phyloP scores from a whole-genome alignment of 176 grass and related monocot genomes.

The Thinopyrum elongatum region DNA sequence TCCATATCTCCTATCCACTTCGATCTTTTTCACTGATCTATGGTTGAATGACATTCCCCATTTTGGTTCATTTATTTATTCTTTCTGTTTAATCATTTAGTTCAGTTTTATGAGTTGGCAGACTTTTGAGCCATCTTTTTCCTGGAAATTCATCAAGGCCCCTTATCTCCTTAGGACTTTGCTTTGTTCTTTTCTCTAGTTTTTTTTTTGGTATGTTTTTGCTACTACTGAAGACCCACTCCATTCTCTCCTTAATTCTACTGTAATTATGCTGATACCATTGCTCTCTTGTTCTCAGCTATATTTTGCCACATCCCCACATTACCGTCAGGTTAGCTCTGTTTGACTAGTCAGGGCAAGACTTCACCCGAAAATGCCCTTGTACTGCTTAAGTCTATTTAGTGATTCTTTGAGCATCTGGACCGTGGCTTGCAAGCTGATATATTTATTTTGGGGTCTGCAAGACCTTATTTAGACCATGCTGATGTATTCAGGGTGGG shows the following conservation, averaged over 20 bases:
- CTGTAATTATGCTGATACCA: not conserved
- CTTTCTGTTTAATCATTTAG: not conserved
- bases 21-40: conserved; percentile 2
- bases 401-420: not conserved
- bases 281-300: not conserved
- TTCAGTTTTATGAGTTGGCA: conserved; percentile 12
- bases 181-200: conserved; percentile 9
- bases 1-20: conserved; percentile 20
- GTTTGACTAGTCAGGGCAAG: not conserved
- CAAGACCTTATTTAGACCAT: not conserved
- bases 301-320: not conserved
- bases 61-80: not conserved
- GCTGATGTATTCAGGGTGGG: not conserved
- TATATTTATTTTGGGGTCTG: not conserved
- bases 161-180: conserved; percentile 2
- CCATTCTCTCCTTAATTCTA: not conserved
- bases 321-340: not conserved
- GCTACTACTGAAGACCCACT: not conserved
- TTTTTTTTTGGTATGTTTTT: not conserved
- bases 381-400: not conserved
- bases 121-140: not conserved
- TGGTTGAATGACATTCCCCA: not conserved
- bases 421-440: not conserved
- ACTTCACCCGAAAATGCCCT: not conserved
- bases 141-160: conserved; percentile 13